Base-by-base conservation (phyloP, 2,329 filamentous ascomycete species). In the Metarhizium robertsii region DNA sequence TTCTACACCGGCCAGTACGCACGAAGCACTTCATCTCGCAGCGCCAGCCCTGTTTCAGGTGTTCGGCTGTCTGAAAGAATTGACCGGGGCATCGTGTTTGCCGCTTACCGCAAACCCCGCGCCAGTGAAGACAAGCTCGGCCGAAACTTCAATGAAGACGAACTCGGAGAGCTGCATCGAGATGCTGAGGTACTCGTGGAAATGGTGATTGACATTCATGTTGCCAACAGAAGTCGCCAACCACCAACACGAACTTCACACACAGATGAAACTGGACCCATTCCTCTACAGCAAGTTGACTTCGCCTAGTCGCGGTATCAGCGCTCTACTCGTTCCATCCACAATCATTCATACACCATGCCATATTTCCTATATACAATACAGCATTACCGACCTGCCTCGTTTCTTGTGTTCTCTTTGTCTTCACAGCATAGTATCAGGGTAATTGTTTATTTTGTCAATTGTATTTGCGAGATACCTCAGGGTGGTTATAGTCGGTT, bases 11-110 rank as follows among this genome's bases (percentile, higher is more conserved):
- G 74, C 29, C 66, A 69, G 25, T 70, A 69, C 49, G 64, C 66
- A 3, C 63, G 60, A 55, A 60, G 55, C 10, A 60, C 60, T 11
- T 67, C 66, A 6, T 60, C 61, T 46, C 60, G 61, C 36, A 59
- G 57, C 30, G 63, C 60, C 52, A 63, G 56, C 48, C 66, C 64
- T 14, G 61, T 64, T 14, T 65, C 64, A 10, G 61, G 59, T 53
- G 60, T 55, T 38, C 62, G 53, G 38, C 53, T 57, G 40, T 64
- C 57, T 53, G 60, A 57, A 61, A 61, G 58, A 56, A 70, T 72
- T 53, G 75, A 80, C 60, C 72, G 77, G 36, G 79, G 79, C 49
- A 77, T 83, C 56, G 75, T 82, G 5, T 83, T 83, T 54, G 79
- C 79, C 1, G 79, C 78, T 0, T 82, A 81, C 60, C 72, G 78